Evolutionary conservation across 1,284 basidiomycete species (phyloP).

Genomic region (Hemileia vastatrix): DNA sequence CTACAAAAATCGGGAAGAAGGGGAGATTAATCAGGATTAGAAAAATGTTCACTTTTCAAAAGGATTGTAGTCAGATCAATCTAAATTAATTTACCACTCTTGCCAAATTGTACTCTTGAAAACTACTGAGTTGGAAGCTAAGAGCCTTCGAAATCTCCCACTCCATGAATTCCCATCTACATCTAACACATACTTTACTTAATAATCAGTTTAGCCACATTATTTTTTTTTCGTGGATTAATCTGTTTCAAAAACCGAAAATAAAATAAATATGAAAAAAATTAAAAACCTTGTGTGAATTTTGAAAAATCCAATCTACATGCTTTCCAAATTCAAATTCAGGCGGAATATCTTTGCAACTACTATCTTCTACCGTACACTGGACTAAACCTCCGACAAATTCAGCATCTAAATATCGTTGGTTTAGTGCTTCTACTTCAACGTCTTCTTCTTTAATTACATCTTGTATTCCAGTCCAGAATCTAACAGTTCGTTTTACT

Average conservation of each 20-base stretch:
- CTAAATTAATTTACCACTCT: no score
- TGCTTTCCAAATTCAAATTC: constrained; percentile 27
- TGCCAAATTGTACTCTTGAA: constrained; percentile 48
- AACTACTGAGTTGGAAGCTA: constrained; percentile 46
- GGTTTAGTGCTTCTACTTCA: constrained; percentile 40
- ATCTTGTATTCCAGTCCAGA: no score
- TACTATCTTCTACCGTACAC: constrained; percentile 28
- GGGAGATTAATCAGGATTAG: no score
- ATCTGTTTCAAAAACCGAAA: background rate
- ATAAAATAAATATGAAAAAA: no score
- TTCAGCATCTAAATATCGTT: constrained; percentile 46
- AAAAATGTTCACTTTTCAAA: no score
- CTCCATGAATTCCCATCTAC: constrained; percentile 39
- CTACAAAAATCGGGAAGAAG: no score
- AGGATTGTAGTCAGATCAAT: no score
- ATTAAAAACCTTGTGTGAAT: constrained; percentile 10
- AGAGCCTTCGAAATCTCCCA: constrained; percentile 38
- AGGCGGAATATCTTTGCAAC: constrained; percentile 23
- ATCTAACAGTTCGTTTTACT: no score
- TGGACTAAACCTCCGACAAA: constrained; percentile 37
- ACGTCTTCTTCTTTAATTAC: no score
- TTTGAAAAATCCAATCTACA: constrained; percentile 23
- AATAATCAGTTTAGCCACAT: no score
- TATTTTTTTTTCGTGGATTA: background rate
- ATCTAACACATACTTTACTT: constrained; percentile 4